Evolutionary conservation across 306 rosid genomes (phyloP), one percentile per base, ranked within the genome.

Genomic region (Fagus sylvatica): DNA sequence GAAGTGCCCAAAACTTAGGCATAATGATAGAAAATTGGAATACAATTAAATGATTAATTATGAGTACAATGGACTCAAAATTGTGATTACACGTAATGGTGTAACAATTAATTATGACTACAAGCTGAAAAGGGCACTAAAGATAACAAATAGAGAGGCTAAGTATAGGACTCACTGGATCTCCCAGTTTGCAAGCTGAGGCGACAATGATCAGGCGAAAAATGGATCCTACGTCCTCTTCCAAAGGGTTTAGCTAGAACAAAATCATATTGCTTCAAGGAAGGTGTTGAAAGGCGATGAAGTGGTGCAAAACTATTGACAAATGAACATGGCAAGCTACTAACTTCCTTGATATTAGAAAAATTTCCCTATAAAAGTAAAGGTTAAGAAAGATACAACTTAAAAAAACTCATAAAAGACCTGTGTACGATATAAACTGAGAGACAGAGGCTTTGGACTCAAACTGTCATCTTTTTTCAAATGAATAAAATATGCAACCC

Each of bases 91-190:
- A 46, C 28, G 6, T 37, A 13, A 17, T 69, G 43, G 69, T 34
- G 42, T 61, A 34, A 62, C 10, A 39, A 34, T 8, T 0, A 65
- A 65, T 37, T 39, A 39, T 3, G 28, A 65, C 13, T 65, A 15
- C 4, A 3, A 65, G 49, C 15, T 17, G 3, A 74, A 68, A 74
- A 62, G 74, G 57, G 15, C 49, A 9, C 28, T 40, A 1, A 54
- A 61, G 32, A 46, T 40, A 60, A 57, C 67, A 71, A 42, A 17
- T 1, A 65, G 56, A 74, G 49, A 61, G 80, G 53, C 61, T 8
- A 72, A 83, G 76, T 43, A 59, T 72, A 54, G 70, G 36, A 87
- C 91, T 87, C 81, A 87, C 97, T 55, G 78, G 57, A 80, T 81
- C 70, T 85, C 78, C 79, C 80, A 76, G 51, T 81, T 77, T 10